Conservation (phyloP, 2,329 filamentous ascomycete genomes). For the Phialophora expanda region DNA sequence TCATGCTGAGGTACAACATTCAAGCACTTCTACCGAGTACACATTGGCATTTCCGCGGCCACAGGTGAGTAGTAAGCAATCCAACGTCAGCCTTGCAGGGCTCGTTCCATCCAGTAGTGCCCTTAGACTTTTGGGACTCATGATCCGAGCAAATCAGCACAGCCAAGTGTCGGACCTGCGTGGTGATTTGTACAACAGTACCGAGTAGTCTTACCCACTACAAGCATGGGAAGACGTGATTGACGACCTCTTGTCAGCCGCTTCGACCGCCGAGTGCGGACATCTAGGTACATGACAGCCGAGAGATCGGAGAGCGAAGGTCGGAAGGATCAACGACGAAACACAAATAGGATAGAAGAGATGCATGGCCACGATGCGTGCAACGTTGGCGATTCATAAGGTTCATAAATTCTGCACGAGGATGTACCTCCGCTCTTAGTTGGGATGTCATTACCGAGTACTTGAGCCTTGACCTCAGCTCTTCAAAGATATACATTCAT, state of each 20-base stretch:
- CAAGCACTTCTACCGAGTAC: background rate
- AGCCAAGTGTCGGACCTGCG: background rate
- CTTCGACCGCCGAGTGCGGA: background rate
- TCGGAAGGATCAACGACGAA: background rate
- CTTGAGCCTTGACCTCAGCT: background rate
- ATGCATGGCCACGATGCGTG: background rate
- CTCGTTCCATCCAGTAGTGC: slow-evolving; percentile 3
- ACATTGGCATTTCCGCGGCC: background rate
- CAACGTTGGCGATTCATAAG: background rate
- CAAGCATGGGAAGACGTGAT: background rate
- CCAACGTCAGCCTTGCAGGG: background rate
- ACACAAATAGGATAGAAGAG: background rate
- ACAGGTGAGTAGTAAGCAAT: slow-evolving; percentile 1
- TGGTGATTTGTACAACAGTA: background rate
- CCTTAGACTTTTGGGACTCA: background rate
- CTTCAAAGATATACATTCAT: slow-evolving; percentile 1
- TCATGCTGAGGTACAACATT: background rate
- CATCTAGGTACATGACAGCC: too few relatives aligned
- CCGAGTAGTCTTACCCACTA: background rate
- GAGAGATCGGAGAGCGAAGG: background rate
- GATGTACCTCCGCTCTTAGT: background rate
- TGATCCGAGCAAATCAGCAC: background rate
- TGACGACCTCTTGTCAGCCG: background rate
- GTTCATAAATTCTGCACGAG: background rate
- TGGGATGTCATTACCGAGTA: background rate